These are phyloP conservation scores for Aspergillus baeticus DNA, from an alignment of 495 filamentous ascomycete genomes.

Conservation along the genomic window DNA sequence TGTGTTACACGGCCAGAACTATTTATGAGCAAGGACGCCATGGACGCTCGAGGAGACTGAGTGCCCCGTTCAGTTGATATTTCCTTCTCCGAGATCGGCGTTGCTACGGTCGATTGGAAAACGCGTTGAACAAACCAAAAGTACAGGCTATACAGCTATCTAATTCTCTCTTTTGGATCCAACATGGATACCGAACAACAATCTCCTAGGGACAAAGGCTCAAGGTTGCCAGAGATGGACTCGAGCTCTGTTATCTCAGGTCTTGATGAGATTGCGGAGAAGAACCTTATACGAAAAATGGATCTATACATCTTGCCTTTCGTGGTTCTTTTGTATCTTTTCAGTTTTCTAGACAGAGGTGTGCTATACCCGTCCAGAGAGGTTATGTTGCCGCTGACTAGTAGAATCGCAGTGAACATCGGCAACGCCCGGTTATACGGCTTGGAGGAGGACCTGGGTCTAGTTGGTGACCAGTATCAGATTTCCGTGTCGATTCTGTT, in stretches of 20 bases:
- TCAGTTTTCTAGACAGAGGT: constrained; percentile 66
- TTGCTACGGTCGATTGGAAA: neutral
- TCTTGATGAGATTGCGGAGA: constrained; percentile 44
- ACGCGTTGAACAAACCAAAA: neutral
- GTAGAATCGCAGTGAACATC: constrained; percentile 62
- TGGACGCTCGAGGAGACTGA: neutral
- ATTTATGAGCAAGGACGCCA: constrained; percentile 1
- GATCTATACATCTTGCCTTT: constrained; percentile 62
- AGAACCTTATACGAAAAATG: constrained; percentile 50
- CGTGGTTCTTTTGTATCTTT: constrained; percentile 59
- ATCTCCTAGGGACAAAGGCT: neutral
- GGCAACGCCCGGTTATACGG: constrained; percentile 71
- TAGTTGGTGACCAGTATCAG: constrained; percentile 66
- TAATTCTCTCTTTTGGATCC: neutral
- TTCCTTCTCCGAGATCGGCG: neutral
- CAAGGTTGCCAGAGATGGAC: neutral
- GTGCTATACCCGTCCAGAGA: constrained; percentile 12
- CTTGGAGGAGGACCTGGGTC: constrained; percentile 63
- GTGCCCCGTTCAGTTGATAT: neutral
- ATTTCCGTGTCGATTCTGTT: constrained; percentile 70
- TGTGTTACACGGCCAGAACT: neutral
- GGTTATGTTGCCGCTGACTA: neutral
- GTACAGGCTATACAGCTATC: neutral
- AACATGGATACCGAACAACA: constrained; percentile 20
- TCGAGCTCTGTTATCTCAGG: constrained; percentile 19